Evolutionary conservation across 2,329 filamentous ascomycete species (phyloP).

Genomic region (Beauveria asiatica): DNA sequence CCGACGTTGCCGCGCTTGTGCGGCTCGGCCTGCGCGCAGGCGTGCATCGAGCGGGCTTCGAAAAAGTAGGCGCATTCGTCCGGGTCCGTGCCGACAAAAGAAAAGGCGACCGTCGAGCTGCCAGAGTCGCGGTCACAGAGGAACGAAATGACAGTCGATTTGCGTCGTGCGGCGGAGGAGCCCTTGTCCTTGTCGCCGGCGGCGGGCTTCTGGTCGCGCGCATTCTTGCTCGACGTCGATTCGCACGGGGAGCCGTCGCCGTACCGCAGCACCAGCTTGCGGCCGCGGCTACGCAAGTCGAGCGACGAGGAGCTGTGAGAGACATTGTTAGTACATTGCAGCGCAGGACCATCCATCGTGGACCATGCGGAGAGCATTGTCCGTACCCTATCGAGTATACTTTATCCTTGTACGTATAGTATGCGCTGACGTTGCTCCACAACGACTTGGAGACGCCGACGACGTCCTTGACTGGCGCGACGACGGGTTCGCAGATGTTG

Average conservation of each 20-base stretch:
- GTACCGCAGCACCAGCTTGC: constrained; percentile 71
- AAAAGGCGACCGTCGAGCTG: constrained; percentile 58
- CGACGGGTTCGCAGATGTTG: constrained; percentile 72
- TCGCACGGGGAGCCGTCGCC: constrained; percentile 64
- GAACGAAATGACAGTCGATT: constrained; percentile 85
- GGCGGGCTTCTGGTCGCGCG: constrained; percentile 22
- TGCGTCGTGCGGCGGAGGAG: constrained; percentile 38
- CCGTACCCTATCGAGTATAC: constrained; percentile 68
- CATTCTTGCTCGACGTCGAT: constrained; percentile 25
- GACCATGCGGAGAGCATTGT: neutral
- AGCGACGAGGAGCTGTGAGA: constrained; percentile 38
- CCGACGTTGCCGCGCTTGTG: constrained; percentile 65
- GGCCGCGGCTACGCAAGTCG: constrained; percentile 50
- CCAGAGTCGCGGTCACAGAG: constrained; percentile 81
- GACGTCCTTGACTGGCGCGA: constrained; percentile 54
- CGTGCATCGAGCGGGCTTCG: constrained; percentile 77
- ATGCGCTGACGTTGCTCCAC: constrained; percentile 72
- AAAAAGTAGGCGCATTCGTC: constrained; percentile 96
- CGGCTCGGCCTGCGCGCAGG: constrained; percentile 61
- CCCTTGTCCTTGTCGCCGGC: constrained; percentile 27
- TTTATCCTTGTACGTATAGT: constrained; percentile 58
- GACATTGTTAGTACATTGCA: neutral
- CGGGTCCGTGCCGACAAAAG: constrained; percentile 74
- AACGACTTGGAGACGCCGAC: constrained; percentile 52
- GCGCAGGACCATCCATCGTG: neutral